These are phyloP conservation scores for Plasmodium coatneyi DNA, from an alignment of 169 alveolate species.

Conservation along the genomic window DNA sequence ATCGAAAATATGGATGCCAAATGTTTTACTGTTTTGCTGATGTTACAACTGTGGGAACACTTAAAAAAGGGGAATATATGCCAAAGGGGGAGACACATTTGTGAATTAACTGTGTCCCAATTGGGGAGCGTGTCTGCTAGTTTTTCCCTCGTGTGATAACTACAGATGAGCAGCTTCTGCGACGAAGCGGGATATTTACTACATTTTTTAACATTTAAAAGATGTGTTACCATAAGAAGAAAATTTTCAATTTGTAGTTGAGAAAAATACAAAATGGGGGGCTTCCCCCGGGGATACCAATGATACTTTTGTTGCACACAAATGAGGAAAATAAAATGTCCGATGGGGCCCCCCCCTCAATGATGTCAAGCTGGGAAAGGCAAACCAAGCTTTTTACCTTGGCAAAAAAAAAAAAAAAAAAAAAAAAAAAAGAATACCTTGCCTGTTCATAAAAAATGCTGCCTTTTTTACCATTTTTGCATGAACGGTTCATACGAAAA, in stretches of 20 bases:
- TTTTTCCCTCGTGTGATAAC: neutral
- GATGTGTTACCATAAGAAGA: neutral
- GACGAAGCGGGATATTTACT: neutral
- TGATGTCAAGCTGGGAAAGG: neutral
- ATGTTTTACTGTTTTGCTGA: neutral
- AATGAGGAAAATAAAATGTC: neutral
- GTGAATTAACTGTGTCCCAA: neutral
- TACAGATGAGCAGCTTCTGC: neutral
- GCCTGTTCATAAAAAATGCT: neutral
- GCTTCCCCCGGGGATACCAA: neutral
- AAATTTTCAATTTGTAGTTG: neutral
- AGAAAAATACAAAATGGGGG: neutral
- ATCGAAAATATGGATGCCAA: neutral
- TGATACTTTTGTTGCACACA: neutral
- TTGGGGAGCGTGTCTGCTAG: neutral
- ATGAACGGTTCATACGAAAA: too few species aligned
- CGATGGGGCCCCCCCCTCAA: neutral
- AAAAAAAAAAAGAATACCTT: neutral
- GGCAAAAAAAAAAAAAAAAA: neutral
- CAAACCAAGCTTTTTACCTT: neutral
- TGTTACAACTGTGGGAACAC: neutral
- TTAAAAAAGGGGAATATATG: neutral
- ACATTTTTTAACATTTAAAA: neutral
- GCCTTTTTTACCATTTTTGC: neutral
- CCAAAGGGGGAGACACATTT: neutral